Base-by-base conservation (phyloP, 768 basidiomycete species). In the Cystofilobasidium macerans region DNA sequence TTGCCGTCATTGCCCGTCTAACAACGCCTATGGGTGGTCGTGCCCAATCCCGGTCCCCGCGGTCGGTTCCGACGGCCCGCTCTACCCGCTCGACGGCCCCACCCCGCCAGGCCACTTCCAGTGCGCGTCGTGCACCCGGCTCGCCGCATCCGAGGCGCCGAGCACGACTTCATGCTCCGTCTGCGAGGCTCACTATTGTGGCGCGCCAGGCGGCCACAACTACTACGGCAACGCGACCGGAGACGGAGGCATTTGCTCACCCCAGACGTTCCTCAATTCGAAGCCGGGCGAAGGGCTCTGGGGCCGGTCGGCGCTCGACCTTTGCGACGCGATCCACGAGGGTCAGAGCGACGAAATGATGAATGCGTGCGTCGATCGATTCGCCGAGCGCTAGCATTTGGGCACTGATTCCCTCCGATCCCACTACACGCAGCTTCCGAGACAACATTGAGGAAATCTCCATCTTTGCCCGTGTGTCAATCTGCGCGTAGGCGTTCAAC, bases 41-140 rank as follows among this genome's bases (percentile, higher is more conserved):
- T 66, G 65, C 32, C 65, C 65, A 0, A 33, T 61, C 6, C 65
- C 65, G 20, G 65, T 66, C 13, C 38, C 58, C 33, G 26, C 58
- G 38, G 13, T 40, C 38, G 58, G 43, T 14, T 60, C 58, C 18
- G 58, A 45, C 38, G 58, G 58, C 4, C 58, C 38, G 16, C 43
- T 26, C 13, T 61, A 54, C 22, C 65, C 65, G 51, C 65, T 66
- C 28, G 65, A 66, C 28, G 65, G 65, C 18, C 65, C 66, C 13
- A 62, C 60, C 42, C 66, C 66, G 18, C 60, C 54, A 13, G 61
- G 61, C 22, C 66, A 68, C 40, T 57, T 68, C 16, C 18, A 20
- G 14, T 68, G 66, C 51, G 57, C 51, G 9, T 57, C 40, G 8
- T 60, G n/a, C 59, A 36, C 57, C 28, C 65, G 28, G 4, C 57